Conservation (phyloP, 192 early-diverging fungal genomes). For the Entomortierella parvispora region DNA sequence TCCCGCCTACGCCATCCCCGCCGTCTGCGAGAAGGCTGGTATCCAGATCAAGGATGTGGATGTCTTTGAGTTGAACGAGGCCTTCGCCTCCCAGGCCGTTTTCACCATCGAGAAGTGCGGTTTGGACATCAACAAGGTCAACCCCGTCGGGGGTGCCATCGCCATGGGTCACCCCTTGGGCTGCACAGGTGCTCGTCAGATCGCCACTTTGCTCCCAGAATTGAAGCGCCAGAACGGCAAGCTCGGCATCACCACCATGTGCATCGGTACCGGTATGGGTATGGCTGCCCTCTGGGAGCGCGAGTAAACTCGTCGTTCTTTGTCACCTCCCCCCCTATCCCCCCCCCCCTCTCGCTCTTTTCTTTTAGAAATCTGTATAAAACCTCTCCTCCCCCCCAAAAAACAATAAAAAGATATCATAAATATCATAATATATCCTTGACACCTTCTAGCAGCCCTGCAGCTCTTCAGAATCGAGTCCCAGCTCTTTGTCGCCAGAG, state of each 20-base stretch:
- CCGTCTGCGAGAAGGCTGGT: constrained; percentile 82
- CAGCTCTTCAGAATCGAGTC: too few relatives aligned
- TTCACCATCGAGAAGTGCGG: constrained; percentile 91
- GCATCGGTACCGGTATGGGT: constrained; percentile 59
- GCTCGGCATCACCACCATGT: constrained; percentile 60
- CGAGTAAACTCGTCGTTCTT: constrained; percentile 28
- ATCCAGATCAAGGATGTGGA: constrained; percentile 83
- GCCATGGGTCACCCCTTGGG: constrained; percentile 92
- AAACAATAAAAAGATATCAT: too few relatives aligned
- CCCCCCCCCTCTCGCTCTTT: too few relatives aligned
- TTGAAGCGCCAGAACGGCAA: constrained; percentile 87
- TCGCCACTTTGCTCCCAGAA: constrained; percentile 94
- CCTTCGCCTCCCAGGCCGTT: constrained; percentile 97
- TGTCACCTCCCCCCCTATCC: too few relatives aligned
- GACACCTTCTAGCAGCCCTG: too few relatives aligned
- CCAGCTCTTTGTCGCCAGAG: too few relatives aligned
- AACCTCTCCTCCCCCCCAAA: too few relatives aligned
- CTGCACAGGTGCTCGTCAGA: constrained; percentile 95
- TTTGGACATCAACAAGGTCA: constrained; percentile 91
- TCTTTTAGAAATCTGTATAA: too few relatives aligned
- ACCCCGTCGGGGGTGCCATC: constrained; percentile 98
- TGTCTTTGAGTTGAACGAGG: constrained; percentile 96
- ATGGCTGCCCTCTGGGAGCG: constrained; percentile 51
- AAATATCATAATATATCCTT: too few relatives aligned
- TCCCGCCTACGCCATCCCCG: constrained; percentile 94